phyloP scores from a whole-genome alignment of 495 filamentous ascomycete genomes.

The Hapsidospora chrysogenum region DNA sequence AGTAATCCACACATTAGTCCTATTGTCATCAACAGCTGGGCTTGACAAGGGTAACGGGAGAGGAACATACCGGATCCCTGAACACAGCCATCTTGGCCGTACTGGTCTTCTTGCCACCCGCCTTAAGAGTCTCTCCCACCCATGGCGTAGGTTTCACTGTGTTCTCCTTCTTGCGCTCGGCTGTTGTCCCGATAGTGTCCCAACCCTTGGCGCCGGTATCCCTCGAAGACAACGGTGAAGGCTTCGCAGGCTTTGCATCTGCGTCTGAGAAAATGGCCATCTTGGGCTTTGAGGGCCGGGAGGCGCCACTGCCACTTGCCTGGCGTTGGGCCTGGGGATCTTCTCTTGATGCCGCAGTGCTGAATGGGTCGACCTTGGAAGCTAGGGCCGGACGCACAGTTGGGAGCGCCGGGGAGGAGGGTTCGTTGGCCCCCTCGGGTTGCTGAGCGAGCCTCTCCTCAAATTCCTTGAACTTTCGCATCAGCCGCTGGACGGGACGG shows the following conservation, averaged over 20 bases:
- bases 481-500: constrained; percentile 59
- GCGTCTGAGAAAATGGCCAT: constrained; percentile 82
- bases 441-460: constrained; percentile 51
- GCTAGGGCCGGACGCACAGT: constrained; percentile 70
- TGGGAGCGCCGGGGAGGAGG: constrained; percentile 73
- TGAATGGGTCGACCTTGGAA: constrained; percentile 73
- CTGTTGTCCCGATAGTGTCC: constrained; percentile 76
- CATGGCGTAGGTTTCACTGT: constrained; percentile 72
- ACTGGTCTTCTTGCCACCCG: constrained; percentile 57
- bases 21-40: constrained; percentile 74
- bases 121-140: constrained; percentile 82
- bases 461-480: constrained; percentile 84
- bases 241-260: constrained; percentile 23
- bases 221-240: constrained; percentile 25
- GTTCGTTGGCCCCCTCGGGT: constrained; percentile 35
- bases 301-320: constrained; percentile 25
- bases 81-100: constrained; percentile 79
- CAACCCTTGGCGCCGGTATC: constrained; percentile 51
- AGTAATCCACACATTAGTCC: constrained; percentile 74
- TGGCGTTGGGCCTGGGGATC: constrained; percentile 54
- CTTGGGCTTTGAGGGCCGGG: constrained; percentile 58
- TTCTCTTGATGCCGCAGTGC: constrained; percentile 19
- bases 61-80: constrained; percentile 79
- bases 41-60: constrained; percentile 11
- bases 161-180: constrained; percentile 90